Percentiles rank a stretch among this genome's conserved stretches.
Evolutionary conservation across 495 filamentous ascomycete genomes (phyloP).

Genomic region (Sporormia fimetaria): DNA sequence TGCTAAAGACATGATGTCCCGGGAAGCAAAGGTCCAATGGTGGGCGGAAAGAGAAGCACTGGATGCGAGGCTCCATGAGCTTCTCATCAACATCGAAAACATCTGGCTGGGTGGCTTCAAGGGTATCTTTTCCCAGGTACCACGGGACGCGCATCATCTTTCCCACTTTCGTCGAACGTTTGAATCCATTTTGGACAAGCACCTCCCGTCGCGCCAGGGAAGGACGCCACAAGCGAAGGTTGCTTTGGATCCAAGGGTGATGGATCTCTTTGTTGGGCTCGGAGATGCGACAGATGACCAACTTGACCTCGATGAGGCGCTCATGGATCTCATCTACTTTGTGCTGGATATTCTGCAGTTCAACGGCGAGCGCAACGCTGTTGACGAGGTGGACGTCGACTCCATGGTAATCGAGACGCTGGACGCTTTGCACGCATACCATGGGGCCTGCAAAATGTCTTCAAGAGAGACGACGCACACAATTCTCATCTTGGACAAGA

Average conservation of each 20-base stretch:
- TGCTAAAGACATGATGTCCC: constrained; percentile 47
- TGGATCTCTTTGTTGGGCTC: constrained; percentile 80
- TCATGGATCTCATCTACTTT: constrained; percentile 88
- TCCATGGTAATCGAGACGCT: constrained; percentile 57
- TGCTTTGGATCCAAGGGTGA: constrained; percentile 60
- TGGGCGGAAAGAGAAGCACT: constrained; percentile 75
- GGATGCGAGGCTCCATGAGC: constrained; percentile 61
- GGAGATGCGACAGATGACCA: constrained; percentile 56
- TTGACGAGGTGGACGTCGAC: constrained; percentile 96
- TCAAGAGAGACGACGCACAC: constrained; percentile 49
- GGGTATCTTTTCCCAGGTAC: constrained; percentile 72
- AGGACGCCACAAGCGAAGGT: constrained; percentile 38
- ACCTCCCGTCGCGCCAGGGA: constrained; percentile 78
- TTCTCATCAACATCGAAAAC: constrained; percentile 75
- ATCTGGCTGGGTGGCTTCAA: constrained; percentile 93
- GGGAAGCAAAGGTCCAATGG: constrained; percentile 63
- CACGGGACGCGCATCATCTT: constrained; percentile 48
- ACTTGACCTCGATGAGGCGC: constrained; percentile 65
- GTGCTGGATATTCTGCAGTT: constrained; percentile 95
- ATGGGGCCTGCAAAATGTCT: constrained; percentile 38
- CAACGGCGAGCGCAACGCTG: constrained; percentile 89
- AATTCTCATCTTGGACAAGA: constrained; percentile 85
- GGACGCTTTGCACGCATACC: constrained; percentile 68
- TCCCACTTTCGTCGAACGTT: constrained; percentile 65
- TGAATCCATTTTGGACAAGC: constrained; percentile 67